Base-by-base conservation (phyloP, 2,329 filamentous ascomycete species). In the Epichloe hybrida region DNA sequence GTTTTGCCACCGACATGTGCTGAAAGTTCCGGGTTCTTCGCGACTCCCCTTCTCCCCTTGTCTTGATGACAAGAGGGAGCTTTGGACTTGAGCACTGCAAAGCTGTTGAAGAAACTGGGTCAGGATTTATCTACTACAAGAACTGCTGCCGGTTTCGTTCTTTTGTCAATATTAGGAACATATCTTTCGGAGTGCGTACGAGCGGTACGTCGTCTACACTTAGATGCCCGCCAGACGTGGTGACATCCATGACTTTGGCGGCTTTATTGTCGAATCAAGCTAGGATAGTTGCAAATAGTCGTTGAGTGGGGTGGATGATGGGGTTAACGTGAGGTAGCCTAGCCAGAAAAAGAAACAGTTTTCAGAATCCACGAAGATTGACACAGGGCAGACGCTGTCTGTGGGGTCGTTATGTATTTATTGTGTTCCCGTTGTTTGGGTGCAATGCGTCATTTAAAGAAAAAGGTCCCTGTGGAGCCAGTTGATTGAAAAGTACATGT, bases 301-400 rank as follows among this genome's bases (percentile, higher is more conserved):
- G 44, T 46, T 23, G 31, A 20, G 39, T 23, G 38, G 20, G 35
- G 17, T 2, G 17, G 17, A 17, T 1, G 2, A 49, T 34, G 23
- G 20, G 27, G 31, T 34, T 21, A 45, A 36, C 45, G 46, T 45
- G 36, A 41, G 40, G 38, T 51, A 50, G 46, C 36, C 38, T 47
- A 27, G 45, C 9, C 17, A 23, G 45, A 23, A 23, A 13, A 23
- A 50, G 17, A 42, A 36, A 37, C 52, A 52, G 49, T 46, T 48
- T 52, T 53, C 50, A 47, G 45, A 54, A 38, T 9, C 41, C 49
- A 46, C 13, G 34, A 55, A 42, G 15, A 50, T 48, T 48, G 51
- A 42, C 53, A 52, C 48, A 48, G 36, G 49, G 47, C 45, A 46
- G 21, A 41, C 39, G 38, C 3, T 8, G 11, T 13, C n/a, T 31